Evolutionary conservation across 306 rosid genomes (phyloP).

Genomic region (Senna tora): DNA sequence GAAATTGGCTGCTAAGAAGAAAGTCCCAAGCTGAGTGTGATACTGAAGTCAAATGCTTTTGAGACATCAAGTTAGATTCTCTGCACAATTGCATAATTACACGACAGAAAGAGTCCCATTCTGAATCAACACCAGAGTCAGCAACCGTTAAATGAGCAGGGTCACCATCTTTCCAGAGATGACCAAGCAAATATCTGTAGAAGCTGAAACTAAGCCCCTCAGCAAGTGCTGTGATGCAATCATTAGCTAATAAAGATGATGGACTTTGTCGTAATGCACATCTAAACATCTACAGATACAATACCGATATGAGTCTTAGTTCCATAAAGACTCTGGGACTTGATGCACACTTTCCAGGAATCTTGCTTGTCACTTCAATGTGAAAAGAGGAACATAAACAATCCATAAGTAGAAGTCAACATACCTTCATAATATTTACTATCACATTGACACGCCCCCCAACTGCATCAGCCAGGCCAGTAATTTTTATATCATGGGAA

Average conservation of each 20-base stretch:
- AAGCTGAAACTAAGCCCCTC: constrained; percentile 76
- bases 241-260: constrained; percentile 74
- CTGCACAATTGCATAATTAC: constrained; percentile 71
- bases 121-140: constrained; percentile 60
- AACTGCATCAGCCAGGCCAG: constrained; percentile 85
- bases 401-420: no score
- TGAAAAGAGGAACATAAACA: constrained; percentile 26
- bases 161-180: constrained; percentile 85
- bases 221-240: constrained; percentile 89
- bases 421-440: constrained; percentile 79
- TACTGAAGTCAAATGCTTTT: constrained; percentile 42
- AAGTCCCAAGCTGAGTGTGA: constrained; percentile 83
- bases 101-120: constrained; percentile 77
- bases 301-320: constrained; percentile 18
- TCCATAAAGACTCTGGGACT: neutral
- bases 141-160: constrained; percentile 57
- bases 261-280: constrained; percentile 81
- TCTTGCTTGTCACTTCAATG: constrained; percentile 16
- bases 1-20: constrained; percentile 77
- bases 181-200: constrained; percentile 78
- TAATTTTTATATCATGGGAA: constrained; percentile 65
- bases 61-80: constrained; percentile 43
- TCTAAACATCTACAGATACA: constrained; percentile 71
- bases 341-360: constrained; percentile 25
- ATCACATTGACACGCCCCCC: constrained; percentile 86